phyloP scores from a whole-genome alignment of 306 rosid species.

The Adenanthera pavonina region DNA sequence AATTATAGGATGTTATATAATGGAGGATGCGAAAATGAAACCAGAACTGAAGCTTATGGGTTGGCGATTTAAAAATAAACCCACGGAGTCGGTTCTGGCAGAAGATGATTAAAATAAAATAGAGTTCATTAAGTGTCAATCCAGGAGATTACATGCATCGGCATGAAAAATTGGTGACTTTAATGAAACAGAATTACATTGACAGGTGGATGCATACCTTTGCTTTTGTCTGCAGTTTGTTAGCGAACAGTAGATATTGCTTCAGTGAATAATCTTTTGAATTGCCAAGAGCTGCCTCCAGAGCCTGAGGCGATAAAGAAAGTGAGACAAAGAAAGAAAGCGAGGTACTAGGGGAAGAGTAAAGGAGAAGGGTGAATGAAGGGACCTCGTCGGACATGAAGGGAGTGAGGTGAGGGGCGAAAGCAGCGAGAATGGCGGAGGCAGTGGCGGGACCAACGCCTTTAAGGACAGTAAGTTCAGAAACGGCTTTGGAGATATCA shows the following conservation, averaged over 20 bases:
- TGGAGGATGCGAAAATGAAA: not conserved
- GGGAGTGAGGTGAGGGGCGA: conserved; percentile 72
- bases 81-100: not conserved
- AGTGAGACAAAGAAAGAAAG: not conserved
- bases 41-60: not conserved
- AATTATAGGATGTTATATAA: not conserved
- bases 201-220: conserved; percentile 51
- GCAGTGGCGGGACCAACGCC: conserved; percentile 96
- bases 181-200: not conserved
- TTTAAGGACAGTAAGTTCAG: conserved; percentile 77
- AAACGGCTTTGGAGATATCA: conserved; percentile 66
- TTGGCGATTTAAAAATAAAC: not conserved
- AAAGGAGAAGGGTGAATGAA: not conserved
- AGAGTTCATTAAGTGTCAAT: not conserved
- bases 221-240: conserved; percentile 70
- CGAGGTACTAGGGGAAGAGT: not conserved
- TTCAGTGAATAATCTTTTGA: conserved; percentile 84
- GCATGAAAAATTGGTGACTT: not conserved
- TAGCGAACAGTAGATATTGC: conserved; percentile 71
- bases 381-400: conserved; percentile 95
- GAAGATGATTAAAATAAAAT: not conserved
- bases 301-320: conserved; percentile 56
- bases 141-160: not conserved
- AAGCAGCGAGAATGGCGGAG: conserved; percentile 81
- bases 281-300: conserved; percentile 79